Conservation (phyloP, 768 basidiomycete genomes). For the Phlegmacium glaucopus region DNA sequence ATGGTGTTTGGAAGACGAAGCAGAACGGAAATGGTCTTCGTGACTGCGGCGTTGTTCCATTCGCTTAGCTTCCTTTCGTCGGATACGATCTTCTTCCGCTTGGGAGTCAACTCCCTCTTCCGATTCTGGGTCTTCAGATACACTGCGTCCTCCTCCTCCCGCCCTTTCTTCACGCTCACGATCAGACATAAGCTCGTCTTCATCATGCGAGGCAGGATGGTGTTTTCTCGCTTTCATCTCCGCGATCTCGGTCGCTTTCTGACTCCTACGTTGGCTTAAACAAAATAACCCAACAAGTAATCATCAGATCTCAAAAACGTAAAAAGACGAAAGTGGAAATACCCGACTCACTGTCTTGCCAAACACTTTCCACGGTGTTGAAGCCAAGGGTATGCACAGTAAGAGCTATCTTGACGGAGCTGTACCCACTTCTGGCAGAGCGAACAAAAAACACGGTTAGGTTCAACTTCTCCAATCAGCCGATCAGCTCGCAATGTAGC, state of each 20-base stretch:
- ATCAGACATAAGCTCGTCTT: constrained; percentile 28
- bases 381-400: constrained; percentile 80
- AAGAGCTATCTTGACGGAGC: constrained; percentile 71
- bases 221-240: constrained; percentile 36
- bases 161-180: constrained; percentile 8
- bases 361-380: constrained; percentile 77
- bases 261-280: constrained; percentile 50
- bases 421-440: constrained; percentile 84
- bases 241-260: constrained; percentile 52
- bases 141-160: background rate
- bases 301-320: constrained; percentile 3
- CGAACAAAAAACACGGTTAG: constrained; percentile 69
- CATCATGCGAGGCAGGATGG: constrained; percentile 10
- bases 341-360: constrained; percentile 55
- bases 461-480: constrained; percentile 67
- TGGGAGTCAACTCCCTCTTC: constrained; percentile 26
- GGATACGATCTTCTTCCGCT: constrained; percentile 17
- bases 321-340: background rate
- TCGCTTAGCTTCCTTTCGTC: constrained; percentile 12
- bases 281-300: constrained; percentile 14
- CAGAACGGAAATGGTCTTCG: constrained; percentile 6
- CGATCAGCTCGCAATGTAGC: constrained; percentile 65
- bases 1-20: constrained; percentile 7
- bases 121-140: constrained; percentile 12
- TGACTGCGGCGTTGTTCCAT: constrained; percentile 10